Base-by-base conservation (phyloP, 2,329 filamentous ascomycete genomes). In the Arthroderma sp. region DNA sequence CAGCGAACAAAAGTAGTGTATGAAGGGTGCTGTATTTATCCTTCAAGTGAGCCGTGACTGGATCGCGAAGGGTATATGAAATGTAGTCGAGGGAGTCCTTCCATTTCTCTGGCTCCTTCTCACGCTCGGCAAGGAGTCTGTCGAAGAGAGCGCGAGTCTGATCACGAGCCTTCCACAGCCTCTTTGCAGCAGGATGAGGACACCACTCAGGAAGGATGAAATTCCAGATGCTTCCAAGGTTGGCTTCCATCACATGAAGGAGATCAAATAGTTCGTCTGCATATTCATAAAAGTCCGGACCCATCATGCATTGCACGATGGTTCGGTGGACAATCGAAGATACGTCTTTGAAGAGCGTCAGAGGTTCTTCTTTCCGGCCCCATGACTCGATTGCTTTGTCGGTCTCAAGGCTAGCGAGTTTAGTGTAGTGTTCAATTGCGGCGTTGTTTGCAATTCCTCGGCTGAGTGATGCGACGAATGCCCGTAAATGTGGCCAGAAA, bases 261-360 rank as follows among this genome's bases (percentile, higher is more conserved):
- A 51, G 43, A 34, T 48, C 44, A 41, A 50, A 51, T 6, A 51
- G 42, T 37, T 50, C 48, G 11, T 49, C 50, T 31, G 45, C 40
- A 36, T 50, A 38, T 27, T 48, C 45, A 38, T 50, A 51, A 36
- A 51, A 51, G 32, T 51, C 50, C 15, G 48, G 48, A 5, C 50
- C 50, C 50, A 51, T 50, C 36, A 51, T 42, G 36, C 48, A 50
- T 37, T 43, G 45, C 4, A 51, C 50, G 30, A 51, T 51, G 11
- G 48, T 48, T 36, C 41, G 45, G 42, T 51, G 50, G 27, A 50
- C 48, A n/a, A 51, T 43, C 28, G 48, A 43, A 5, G 50, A 51
- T n/a, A 48, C 43, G 28, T 46, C 42, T 36, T 50, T 45, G 36
- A 51, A 51, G 29, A 51, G 48, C 31, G 42, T 31, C 6, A 51